Base-by-base conservation (phyloP, 2,329 filamentous ascomycete genomes). In the Colletotrichum sp. region DNA sequence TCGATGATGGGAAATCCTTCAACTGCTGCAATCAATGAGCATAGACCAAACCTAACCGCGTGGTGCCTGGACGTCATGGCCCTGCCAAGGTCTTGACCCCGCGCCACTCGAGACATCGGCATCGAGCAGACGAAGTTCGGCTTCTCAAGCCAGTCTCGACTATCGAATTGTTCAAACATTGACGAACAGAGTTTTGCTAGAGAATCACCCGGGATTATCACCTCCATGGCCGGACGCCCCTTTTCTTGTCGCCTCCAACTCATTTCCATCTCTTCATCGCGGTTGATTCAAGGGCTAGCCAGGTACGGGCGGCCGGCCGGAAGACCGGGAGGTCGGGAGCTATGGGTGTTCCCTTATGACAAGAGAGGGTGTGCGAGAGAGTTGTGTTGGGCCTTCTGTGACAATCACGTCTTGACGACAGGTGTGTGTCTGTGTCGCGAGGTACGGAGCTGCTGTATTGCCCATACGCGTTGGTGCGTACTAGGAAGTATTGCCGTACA, bases 241-340 rank as follows among this genome's bases (percentile, higher is more conserved):
- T 18, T n/a, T 24, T 34, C 15, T 32, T 52, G 9, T 26, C 16
- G 9, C 55, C n/a, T 60, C 38, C 13, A 18, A 38, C 52, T 60
- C 55, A 26, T 18, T 21, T 60, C 18, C 30, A 18, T 52, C 21
- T 66, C 38, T 52, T 38, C n/a, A 30, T 28, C 61, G 38, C 24
- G 38, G 34, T 73, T n/a, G 7, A 21, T 58, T 34, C 72, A 38
- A 63, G 68, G 72, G 55, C 63, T 32, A 57, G 55, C 63, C 72
- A 67, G 69, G 72, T 32, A 72, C 52, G 52, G 58, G 24, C 61
- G 61, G 72, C 32, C 43, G 72, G 60, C 60, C 71, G 72, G 68
- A 67, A 72, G 72, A 26, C 48, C 72, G 72, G 72, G 34, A 71
- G 66, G 43, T 66, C 72, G 72, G 67, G 68, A 72, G 55, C 36